Conservation (phyloP, 257 asterid genomes). For the Solanum pennellii region DNA sequence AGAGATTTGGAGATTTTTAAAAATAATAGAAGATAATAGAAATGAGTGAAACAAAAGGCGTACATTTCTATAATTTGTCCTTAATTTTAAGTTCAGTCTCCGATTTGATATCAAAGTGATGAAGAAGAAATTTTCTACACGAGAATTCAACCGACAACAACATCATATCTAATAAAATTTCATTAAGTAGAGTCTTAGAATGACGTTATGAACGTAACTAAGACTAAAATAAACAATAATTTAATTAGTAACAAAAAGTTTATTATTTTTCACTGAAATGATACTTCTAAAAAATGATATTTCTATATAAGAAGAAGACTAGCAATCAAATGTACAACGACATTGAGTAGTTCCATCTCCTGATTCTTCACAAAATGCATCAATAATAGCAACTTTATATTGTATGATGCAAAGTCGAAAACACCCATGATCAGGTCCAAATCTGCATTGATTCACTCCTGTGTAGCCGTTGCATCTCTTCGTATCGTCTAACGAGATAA, state of each 20-base stretch:
- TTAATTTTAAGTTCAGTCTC: background rate
- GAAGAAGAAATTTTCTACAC: background rate
- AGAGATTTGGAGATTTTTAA: too few relatives aligned
- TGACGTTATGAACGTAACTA: background rate
- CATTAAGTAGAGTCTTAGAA: background rate
- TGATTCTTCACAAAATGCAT: background rate
- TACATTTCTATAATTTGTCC: too few relatives aligned
- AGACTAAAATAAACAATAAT: background rate
- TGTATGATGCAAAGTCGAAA: background rate
- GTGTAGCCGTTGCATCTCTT: background rate
- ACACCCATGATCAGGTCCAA: slow-evolving; percentile 1
- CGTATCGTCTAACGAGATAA: background rate
- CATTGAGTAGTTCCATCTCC: background rate
- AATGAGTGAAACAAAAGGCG: too few relatives aligned
- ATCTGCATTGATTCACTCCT: background rate
- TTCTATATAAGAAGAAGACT: background rate
- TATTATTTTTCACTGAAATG: background rate
- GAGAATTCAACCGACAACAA: background rate
- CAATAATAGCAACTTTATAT: background rate
- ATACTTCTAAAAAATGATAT: background rate
- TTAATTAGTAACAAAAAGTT: background rate
- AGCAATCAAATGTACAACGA: slow-evolving; percentile 1
- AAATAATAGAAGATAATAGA: too few relatives aligned
- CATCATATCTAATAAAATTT: background rate
- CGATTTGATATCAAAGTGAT: background rate